Conservation (phyloP, 495 filamentous ascomycete genomes). For the Daldinia caldariorum region DNA sequence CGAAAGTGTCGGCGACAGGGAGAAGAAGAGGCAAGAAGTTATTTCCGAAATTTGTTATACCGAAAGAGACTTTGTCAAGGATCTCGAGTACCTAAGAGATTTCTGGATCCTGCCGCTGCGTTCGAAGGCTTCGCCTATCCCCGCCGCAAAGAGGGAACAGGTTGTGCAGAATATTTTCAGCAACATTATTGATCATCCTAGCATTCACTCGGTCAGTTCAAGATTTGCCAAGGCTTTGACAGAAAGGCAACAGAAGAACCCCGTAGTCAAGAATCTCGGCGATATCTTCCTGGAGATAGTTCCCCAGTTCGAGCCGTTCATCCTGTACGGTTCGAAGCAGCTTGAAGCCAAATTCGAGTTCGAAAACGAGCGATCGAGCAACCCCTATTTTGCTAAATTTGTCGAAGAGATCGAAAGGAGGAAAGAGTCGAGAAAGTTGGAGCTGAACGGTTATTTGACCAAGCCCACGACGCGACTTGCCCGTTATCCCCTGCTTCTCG, state of each 20-base stretch:
- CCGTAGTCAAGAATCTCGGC: conserved; percentile 87
- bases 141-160: conserved; percentile 83
- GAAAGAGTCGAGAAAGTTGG: conserved; percentile 95
- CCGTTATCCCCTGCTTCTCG: conserved; percentile 93
- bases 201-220: conserved; percentile 88
- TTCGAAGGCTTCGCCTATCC: conserved; percentile 81
- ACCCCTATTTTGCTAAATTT: conserved; percentile 86
- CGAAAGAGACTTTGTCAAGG: conserved; percentile 98
- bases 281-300: conserved; percentile 95
- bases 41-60: conserved; percentile 99
- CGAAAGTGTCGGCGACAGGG: conserved; percentile 83
- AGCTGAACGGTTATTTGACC: conserved; percentile 97
- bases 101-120: conserved; percentile 98
- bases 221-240: conserved; percentile 87
- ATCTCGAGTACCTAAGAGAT: conserved; percentile 95
- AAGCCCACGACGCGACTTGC: conserved; percentile 97
- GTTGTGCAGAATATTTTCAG: conserved; percentile 95
- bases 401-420: conserved; percentile 97
- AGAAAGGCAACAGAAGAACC: conserved; percentile 85
- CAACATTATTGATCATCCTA: conserved; percentile 84
- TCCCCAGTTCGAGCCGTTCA: conserved; percentile 93
- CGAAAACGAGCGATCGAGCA: conserved; percentile 91
- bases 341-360: conserved; percentile 98
- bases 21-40: conserved; percentile 97
- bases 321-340: conserved; percentile 95